These are phyloP conservation scores for Boletus fagicola DNA, from an alignment of 768 basidiomycete species.

Conservation along the genomic window DNA sequence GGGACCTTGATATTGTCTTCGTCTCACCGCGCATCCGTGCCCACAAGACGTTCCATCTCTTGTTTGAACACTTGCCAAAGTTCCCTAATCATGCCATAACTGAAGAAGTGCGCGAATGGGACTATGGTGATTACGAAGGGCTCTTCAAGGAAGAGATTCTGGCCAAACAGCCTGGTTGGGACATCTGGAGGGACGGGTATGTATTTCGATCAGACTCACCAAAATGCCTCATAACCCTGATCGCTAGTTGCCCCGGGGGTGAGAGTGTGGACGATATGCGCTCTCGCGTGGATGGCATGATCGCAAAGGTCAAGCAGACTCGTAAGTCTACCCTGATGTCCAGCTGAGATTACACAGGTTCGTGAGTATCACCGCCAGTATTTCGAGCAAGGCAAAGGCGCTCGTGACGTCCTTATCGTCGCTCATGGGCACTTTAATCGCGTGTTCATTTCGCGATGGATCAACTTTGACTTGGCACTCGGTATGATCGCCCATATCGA, in stretches of 20 bases:
- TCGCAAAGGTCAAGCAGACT: conserved; percentile 54
- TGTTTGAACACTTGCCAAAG: conserved; percentile 54
- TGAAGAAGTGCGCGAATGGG: conserved; percentile 80
- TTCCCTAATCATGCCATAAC: conserved; percentile 55
- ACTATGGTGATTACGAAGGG: conserved; percentile 91
- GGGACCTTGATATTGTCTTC: conserved; percentile 68
- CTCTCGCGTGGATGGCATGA: conserved; percentile 71
- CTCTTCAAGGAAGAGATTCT: conserved; percentile 77
- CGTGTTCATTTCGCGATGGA: conserved; percentile 80
- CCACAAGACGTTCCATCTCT: conserved; percentile 78
- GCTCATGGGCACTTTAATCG: conserved; percentile 86
- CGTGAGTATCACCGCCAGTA: conserved; percentile 71
- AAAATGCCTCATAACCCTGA: conserved; percentile 4
- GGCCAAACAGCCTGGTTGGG: conserved; percentile 58
- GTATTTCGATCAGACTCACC: conserved; percentile 15
- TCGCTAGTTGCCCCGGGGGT: conserved; percentile 76
- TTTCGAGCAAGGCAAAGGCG: conserved; percentile 61
- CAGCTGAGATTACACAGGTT: conserved; percentile 43
- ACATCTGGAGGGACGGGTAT: conserved; percentile 85
- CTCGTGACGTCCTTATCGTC: conserved; percentile 82
- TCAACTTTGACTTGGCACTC: conserved; percentile 58
- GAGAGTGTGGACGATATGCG: conserved; percentile 83
- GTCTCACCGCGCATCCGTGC: conserved; percentile 90
- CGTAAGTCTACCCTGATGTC: neutral
- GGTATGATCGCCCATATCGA: conserved; percentile 38